Evolutionary conservation across 2,329 filamentous ascomycete species (phyloP).

Genomic region (Talaromyces sp.): DNA sequence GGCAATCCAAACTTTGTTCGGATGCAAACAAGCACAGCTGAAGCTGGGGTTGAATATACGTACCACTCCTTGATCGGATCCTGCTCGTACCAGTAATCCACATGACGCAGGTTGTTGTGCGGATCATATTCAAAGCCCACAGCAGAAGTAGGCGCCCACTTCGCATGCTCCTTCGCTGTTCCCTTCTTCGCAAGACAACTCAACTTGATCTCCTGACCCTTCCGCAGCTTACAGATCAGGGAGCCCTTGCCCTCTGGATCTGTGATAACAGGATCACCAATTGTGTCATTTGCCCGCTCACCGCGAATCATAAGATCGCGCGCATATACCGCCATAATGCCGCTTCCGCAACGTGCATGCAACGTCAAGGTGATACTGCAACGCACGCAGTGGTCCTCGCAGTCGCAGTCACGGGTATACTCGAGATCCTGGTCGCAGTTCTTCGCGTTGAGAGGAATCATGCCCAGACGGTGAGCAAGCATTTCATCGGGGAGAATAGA

Average conservation of each 20-base stretch:
- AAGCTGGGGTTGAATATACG: conserved; percentile 28
- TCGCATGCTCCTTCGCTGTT: conserved; percentile 97
- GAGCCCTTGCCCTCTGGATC: conserved; percentile 81
- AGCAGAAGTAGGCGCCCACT: conserved; percentile 91
- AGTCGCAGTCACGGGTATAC: conserved; percentile 94
- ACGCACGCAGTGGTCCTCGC: conserved; percentile 89
- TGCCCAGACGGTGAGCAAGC: conserved; percentile 85
- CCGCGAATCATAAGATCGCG: conserved; percentile 78
- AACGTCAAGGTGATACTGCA: conserved; percentile 85
- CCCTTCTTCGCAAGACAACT: conserved; percentile 96
- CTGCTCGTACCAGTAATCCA: conserved; percentile 93
- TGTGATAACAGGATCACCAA: conserved; percentile 80
- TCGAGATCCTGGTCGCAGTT: conserved; percentile 77
- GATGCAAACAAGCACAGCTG: neutral
- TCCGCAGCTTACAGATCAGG: conserved; percentile 86
- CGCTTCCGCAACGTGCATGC: conserved; percentile 80
- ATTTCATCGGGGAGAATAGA: conserved; percentile 98
- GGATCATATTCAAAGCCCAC: conserved; percentile 98
- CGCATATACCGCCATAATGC: conserved; percentile 92
- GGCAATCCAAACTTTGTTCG: neutral
- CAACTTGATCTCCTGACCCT: conserved; percentile 86
- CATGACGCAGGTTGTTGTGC: conserved; percentile 89
- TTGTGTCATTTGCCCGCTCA: conserved; percentile 69
- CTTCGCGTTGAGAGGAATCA: conserved; percentile 84
- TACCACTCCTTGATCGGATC: conserved; percentile 83